phyloP scores from a whole-genome alignment of 768 basidiomycete species.

The Trametes gibbosa region DNA sequence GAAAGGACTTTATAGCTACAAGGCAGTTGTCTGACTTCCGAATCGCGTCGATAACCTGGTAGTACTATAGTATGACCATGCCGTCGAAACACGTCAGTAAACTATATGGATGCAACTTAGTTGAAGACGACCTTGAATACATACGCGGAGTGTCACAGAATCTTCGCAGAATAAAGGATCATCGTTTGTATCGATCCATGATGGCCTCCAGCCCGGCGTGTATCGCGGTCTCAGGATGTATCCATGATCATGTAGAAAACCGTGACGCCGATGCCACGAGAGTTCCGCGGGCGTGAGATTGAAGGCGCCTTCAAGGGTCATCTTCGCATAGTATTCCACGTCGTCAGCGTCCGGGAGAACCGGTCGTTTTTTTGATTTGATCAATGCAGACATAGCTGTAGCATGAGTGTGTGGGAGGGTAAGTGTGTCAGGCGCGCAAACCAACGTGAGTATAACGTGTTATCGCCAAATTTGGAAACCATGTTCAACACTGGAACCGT shows the following conservation, averaged over 20 bases:
- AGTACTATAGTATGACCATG: neutral
- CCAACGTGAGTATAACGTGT: no score
- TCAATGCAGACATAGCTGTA: neutral
- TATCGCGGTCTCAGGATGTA: conserved; percentile 25
- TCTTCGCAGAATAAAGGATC: neutral
- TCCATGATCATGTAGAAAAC: conserved; percentile 12
- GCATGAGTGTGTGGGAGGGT: neutral
- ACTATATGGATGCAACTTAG: no score
- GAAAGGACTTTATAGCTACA: conserved; percentile 16
- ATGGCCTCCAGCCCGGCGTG: conserved; percentile 10
- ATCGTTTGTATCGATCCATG: conserved; percentile 2
- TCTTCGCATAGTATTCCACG: neutral
- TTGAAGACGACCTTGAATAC: no score
- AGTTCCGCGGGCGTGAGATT: conserved; percentile 2
- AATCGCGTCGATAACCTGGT: conserved; percentile 19
- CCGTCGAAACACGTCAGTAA: no score
- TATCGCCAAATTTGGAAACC: no score
- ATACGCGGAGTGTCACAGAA: neutral
- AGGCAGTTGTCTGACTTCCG: neutral
- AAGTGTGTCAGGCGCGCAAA: neutral
- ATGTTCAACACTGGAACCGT: no score
- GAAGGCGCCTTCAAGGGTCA: conserved; percentile 6
- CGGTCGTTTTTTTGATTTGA: conserved; percentile 14
- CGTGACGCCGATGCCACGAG: conserved; percentile 16
- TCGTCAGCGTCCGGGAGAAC: neutral